Percentiles rank a stretch among this genome's conserved stretches.
phyloP scores from a whole-genome alignment of 73 alveolate genomes.

The Paramecium octaurelia region DNA sequence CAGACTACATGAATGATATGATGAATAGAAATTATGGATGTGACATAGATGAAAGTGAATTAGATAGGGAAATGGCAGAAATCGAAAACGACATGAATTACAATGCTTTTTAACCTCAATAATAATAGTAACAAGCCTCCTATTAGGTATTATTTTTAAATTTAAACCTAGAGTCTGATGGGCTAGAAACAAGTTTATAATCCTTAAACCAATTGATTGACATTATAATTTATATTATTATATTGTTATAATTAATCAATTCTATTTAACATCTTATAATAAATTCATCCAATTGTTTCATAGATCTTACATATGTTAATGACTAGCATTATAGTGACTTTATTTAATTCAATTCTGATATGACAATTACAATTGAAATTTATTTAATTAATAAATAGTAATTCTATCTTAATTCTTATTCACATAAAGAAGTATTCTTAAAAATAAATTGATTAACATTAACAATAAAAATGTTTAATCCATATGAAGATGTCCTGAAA shows the following conservation, averaged over 20 bases:
- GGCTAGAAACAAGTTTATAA: neutral
- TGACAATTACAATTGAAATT: too few relatives aligned
- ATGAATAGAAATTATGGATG: conserved; percentile 60
- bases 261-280: neutral
- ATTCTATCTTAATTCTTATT: neutral
- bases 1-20: conserved; percentile 63
- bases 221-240: neutral
- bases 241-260: neutral
- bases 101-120: neutral
- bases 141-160: neutral
- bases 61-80: conserved; percentile 56
- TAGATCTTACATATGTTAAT: neutral
- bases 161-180: neutral
- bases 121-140: neutral
- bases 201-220: neutral
- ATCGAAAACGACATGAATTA: conserved; percentile 47
- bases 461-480: neutral
- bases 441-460: too few relatives aligned
- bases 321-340: neutral
- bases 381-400: too few relatives aligned
- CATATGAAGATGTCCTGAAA: too few relatives aligned
- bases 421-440: too few relatives aligned
- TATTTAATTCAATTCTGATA: too few relatives aligned
- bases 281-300: neutral
- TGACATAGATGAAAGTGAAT: conserved; percentile 59